Base-by-base conservation (phyloP, 345 rosid species). In the Eutrema japonicum region DNA sequence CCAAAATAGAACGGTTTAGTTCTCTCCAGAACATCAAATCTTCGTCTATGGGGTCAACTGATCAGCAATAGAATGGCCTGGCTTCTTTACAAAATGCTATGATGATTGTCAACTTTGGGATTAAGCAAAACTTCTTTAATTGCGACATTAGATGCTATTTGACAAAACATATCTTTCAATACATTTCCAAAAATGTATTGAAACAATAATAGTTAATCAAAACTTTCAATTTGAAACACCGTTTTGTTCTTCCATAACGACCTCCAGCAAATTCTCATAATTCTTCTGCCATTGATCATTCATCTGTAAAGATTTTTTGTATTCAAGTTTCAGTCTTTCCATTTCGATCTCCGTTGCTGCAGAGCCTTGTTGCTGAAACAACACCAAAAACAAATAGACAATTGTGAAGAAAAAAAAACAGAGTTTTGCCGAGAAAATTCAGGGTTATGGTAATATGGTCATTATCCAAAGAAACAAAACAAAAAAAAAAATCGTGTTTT, bases 331-430 rank as follows among this genome's bases (percentile, higher is more conserved):
- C 66, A 86, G 55, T 72, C 81, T 88, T 76, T 85, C 92, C 71
- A 81, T 67, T 79, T 88, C 96, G 67, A 86, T 83, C 80, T 91
- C 90, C 26, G 83, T 78, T 45, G 92, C 91, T 33, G 87, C 87
- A 37, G 83, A 70, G 64, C 76, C 72, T 77, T 77, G 80, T 71
- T 77, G 72, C 80, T 77, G 80, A 56, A 10, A 64, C 32, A 48
- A 54, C 0, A 0, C 57, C 32, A 59, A 27, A 55, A 22, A 55
- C 70, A 43, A 42, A 6, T 18, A 40, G 5, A 73, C 26, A 38
- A 10, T 22, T 55, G 49, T 64, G 10, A 55, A 66, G 14, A 32
- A 7, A 7, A 22, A 22, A 22, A 22, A 22, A 22, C 26, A 22
- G 26, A 1, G 26, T 2, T 22, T 22, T 22, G 26, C 26, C 26